Evolutionary conservation across 2,329 filamentous ascomycete species (phyloP).

Genomic region (Botryotinia narcissicola): DNA sequence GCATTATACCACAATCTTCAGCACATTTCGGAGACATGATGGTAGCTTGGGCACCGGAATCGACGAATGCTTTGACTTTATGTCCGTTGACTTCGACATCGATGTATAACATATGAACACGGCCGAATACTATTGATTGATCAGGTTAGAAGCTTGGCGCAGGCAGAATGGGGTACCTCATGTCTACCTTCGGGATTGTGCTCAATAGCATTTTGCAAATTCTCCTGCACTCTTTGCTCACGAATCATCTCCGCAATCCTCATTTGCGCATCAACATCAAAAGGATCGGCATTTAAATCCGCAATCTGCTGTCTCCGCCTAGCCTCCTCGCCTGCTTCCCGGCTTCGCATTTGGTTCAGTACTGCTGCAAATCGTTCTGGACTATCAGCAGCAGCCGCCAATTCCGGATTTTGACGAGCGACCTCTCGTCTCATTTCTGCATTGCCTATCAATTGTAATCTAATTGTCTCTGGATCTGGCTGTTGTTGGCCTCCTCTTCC

Average conservation of each 20-base stretch:
- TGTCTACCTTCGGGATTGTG: slow-evolving; percentile 88
- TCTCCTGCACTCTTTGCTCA: slow-evolving; percentile 90
- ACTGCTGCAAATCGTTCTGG: slow-evolving; percentile 72
- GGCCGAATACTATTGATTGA: slow-evolving; percentile 70
- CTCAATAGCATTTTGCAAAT: slow-evolving; percentile 93
- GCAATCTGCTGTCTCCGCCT: slow-evolving; percentile 82
- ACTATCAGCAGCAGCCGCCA: slow-evolving; percentile 75
- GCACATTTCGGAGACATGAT: slow-evolving; percentile 97
- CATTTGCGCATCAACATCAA: slow-evolving; percentile 85
- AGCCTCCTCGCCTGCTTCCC: slow-evolving; percentile 68
- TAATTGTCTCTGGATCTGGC: slow-evolving; percentile 75
- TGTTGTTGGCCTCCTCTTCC: slow-evolving; percentile 38
- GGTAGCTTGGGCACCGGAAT: slow-evolving; percentile 94
- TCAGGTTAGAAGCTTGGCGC: slow-evolving; percentile 19
- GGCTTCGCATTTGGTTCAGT: slow-evolving; percentile 64
- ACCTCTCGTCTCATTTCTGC: slow-evolving; percentile 70
- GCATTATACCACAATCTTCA: slow-evolving; percentile 91
- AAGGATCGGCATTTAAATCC: slow-evolving; percentile 86
- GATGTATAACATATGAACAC: slow-evolving; percentile 95
- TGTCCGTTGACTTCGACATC: slow-evolving; percentile 92
- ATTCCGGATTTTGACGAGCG: slow-evolving; percentile 68
- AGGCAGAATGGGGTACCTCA: slow-evolving; percentile 22
- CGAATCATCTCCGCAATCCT: slow-evolving; percentile 97
- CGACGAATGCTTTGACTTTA: slow-evolving; percentile 92
- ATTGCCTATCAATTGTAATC: slow-evolving; percentile 79